A percentile compares a stretch with the other conserved stretches of the same genome.
These are phyloP conservation scores for Noccaea caerulescens DNA, from an alignment of 345 rosid species.

Conservation along the genomic window DNA sequence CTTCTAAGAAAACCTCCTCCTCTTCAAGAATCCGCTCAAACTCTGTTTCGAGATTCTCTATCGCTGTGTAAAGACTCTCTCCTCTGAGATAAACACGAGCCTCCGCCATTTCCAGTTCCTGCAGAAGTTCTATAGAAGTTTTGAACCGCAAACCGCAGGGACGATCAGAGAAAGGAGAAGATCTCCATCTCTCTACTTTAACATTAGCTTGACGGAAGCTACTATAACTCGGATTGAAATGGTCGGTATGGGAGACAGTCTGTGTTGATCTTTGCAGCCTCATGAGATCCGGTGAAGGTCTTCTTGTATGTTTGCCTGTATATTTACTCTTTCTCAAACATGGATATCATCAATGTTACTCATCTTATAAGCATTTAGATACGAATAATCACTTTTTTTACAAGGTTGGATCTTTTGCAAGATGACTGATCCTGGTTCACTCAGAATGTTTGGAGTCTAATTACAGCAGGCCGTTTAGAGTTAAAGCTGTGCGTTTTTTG, in stretches of 20 bases:
- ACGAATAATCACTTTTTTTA: not conserved
- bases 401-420: constrained; percentile 91
- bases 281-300: constrained; percentile 93
- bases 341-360: not conserved
- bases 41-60: constrained; percentile 55
- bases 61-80: constrained; percentile 54
- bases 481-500: constrained; percentile 72
- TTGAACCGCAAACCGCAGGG: constrained; percentile 48
- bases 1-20: constrained; percentile 35
- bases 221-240: too few species aligned
- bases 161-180: constrained; percentile 53
- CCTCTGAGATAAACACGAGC: constrained; percentile 47
- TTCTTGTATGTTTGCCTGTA: constrained; percentile 58
- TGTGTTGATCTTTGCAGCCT: constrained; percentile 97
- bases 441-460: constrained; percentile 88
- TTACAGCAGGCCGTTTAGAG: constrained; percentile 93
- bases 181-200: constrained; percentile 48
- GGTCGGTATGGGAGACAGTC: constrained; percentile 89
- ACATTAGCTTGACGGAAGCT: constrained; percentile 51
- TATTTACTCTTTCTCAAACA: constrained; percentile 26
- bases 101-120: constrained; percentile 49
- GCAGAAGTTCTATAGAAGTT: constrained; percentile 51
- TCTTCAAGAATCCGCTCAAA: constrained; percentile 57
- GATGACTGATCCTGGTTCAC: constrained; percentile 88
- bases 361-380: not conserved